Conservation (phyloP, 306 rosid species). For the Ammopiptanthus mongolicus region DNA sequence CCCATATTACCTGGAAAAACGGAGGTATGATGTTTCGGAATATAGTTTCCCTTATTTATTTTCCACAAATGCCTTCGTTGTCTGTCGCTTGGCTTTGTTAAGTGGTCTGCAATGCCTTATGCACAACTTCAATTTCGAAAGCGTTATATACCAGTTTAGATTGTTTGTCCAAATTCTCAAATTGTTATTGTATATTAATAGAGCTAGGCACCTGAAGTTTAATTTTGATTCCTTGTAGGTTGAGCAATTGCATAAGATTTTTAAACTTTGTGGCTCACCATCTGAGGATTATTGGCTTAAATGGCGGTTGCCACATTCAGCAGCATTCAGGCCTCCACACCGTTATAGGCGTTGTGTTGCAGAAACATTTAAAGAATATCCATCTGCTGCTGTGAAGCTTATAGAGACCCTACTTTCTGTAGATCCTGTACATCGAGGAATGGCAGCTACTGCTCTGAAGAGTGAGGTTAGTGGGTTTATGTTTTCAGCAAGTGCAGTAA, state of each 20-base stretch:
- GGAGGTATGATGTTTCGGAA: constrained; percentile 51
- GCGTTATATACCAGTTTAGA: constrained; percentile 6
- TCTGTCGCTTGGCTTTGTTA: not conserved
- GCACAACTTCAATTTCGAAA: not conserved
- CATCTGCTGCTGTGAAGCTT: constrained; percentile 57
- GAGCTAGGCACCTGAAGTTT: constrained; percentile 16
- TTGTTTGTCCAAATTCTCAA: not conserved
- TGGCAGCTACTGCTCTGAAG: constrained; percentile 68
- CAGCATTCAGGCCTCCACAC: constrained; percentile 74
- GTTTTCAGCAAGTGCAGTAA: not conserved
- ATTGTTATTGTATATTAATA: not conserved
- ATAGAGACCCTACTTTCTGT: constrained; percentile 73
- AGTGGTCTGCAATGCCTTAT: not conserved
- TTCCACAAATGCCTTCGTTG: constrained; percentile 3
- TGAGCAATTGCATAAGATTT: constrained; percentile 91
- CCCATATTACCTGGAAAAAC: constrained; percentile 97
- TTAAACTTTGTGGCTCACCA: constrained; percentile 97
- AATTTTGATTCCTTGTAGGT: constrained; percentile 44
- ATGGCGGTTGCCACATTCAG: constrained; percentile 50
- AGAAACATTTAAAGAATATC: constrained; percentile 70
- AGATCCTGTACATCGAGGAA: constrained; percentile 73
- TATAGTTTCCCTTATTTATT: not conserved
- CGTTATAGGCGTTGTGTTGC: constrained; percentile 67
- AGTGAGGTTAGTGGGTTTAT: constrained; percentile 54
- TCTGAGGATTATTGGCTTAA: constrained; percentile 79